Evolutionary conservation across 116 monocot genomes (phyloP), one percentile per base, ranked within the genome.

Genomic region (Phalaenopsis hybrid): DNA sequence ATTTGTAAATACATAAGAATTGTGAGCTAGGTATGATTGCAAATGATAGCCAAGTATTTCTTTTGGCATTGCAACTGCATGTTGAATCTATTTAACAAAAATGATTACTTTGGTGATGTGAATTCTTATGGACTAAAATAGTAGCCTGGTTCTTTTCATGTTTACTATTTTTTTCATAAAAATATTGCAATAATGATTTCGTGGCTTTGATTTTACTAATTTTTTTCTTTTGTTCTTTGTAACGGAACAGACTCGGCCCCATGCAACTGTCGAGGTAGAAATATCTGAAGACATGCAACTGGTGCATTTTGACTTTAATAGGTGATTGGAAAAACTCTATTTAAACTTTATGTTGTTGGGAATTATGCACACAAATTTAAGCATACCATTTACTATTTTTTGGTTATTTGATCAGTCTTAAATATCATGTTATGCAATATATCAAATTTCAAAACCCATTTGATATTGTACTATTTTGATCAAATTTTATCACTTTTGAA

Each of bases 271-370:
- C 48, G 96, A 96, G 81, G 92, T 96, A 69, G 96, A 96, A 83
- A 94, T 96, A 80, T 96, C 96, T 74, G 96, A 96, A 89, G 96
- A 96, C 84, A 94, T 94, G 94, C 96, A 96, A 68, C 92, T 96
- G 81, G 96, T 96, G 75, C 96, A 96, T 84, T 96, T 96, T 78
- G 96, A 96, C 85, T 96, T 96, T 75, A 96, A 94, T 85, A 96
- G 96, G 96, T 96, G 83, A 65, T 37, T 82, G 28, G 5, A 13
- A 51, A 25, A 45, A 4, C 25, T 44, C 18, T 15, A 33, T 74
- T 81, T 72, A 3, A 69, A 67, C 8, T 69, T 81, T 51, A 57
- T 46, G 5, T 44, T 59, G 45, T 25, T 16, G 75, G 4, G 16
- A 15, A 41, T 45, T 25, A 23, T 16, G 46, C n/a, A 33, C 57